These are phyloP conservation scores for Symbiodinium natans DNA, from an alignment of 73 alveolate species.

Conservation along the genomic window DNA sequence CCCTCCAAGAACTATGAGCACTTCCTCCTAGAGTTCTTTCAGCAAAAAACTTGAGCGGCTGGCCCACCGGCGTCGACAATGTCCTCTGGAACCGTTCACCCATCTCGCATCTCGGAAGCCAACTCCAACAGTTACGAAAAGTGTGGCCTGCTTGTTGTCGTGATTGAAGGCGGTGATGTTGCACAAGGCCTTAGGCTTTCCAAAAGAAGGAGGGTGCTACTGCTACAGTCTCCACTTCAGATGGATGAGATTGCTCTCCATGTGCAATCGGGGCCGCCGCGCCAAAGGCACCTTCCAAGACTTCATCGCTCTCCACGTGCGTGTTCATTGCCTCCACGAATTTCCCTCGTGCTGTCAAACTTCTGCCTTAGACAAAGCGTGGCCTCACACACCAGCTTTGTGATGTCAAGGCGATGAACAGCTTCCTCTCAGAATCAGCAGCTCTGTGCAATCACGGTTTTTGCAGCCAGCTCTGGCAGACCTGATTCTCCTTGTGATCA, in stretches of 20 bases:
- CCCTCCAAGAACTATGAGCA: not conserved
- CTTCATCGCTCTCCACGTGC: constrained; percentile 30
- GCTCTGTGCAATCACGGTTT: not conserved
- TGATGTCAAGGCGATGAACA: constrained; percentile 15
- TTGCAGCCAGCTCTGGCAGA: not conserved
- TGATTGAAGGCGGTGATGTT: constrained; percentile 35
- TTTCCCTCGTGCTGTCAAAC: not conserved
- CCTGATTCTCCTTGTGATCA: constrained; percentile 71
- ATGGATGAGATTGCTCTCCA: not conserved
- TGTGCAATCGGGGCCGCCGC: not conserved
- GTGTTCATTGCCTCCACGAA: not conserved
- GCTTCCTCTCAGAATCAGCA: not conserved
- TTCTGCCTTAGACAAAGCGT: not conserved
- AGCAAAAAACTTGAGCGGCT: not conserved
- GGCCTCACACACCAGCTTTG: constrained; percentile 51
- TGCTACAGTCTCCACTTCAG: not conserved
- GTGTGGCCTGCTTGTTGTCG: constrained; percentile 44
- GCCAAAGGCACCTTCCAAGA: constrained; percentile 49
- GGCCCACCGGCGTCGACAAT: constrained; percentile 30
- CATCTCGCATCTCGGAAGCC: not conserved
- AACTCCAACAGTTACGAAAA: not conserved
- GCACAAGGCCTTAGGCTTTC: constrained; percentile 6
- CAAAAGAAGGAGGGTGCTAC: not conserved
- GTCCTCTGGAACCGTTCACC: not conserved
- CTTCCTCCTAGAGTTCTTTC: too few relatives aligned